phyloP scores from a whole-genome alignment of 1,284 basidiomycete species.

The Ustanciosporium gigantosporum region DNA sequence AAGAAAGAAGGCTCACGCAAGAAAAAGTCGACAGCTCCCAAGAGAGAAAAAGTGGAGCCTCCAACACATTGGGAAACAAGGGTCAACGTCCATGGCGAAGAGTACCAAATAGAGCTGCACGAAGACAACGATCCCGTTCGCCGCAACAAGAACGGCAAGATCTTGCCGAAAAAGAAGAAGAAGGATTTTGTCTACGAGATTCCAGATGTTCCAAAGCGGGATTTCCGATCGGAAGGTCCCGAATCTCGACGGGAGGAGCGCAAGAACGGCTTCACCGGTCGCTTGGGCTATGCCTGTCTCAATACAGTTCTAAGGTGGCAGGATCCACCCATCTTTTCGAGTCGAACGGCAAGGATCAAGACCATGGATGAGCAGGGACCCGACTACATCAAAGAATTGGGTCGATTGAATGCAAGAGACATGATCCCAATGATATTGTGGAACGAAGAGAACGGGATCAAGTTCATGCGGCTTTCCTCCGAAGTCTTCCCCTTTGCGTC shows the following conservation, averaged over 20 bases:
- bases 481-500: constrained; percentile 91
- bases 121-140: constrained; percentile 47
- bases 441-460: constrained; percentile 55
- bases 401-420: constrained; percentile 70
- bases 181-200: constrained; percentile 73
- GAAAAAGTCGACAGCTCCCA: constrained; percentile 15
- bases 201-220: constrained; percentile 63
- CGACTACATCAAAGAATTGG: constrained; percentile 77
- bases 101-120: constrained; percentile 37
- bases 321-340: constrained; percentile 76
- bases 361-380: constrained; percentile 80
- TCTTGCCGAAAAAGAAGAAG: constrained; percentile 64
- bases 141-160: constrained; percentile 62
- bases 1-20: constrained; percentile 11
- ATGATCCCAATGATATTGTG: constrained; percentile 71
- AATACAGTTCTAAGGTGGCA: constrained; percentile 77
- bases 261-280: constrained; percentile 27
- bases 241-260: constrained; percentile 25
- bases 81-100: constrained; percentile 33
- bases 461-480: constrained; percentile 56
- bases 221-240: constrained; percentile 46
- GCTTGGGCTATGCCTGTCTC: constrained; percentile 74
- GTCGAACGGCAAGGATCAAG: constrained; percentile 74
- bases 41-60: constrained; percentile 24
- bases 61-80: constrained; percentile 27